Conservation (phyloP, 345 rosid genomes). For the Trapa bicornis region DNA sequence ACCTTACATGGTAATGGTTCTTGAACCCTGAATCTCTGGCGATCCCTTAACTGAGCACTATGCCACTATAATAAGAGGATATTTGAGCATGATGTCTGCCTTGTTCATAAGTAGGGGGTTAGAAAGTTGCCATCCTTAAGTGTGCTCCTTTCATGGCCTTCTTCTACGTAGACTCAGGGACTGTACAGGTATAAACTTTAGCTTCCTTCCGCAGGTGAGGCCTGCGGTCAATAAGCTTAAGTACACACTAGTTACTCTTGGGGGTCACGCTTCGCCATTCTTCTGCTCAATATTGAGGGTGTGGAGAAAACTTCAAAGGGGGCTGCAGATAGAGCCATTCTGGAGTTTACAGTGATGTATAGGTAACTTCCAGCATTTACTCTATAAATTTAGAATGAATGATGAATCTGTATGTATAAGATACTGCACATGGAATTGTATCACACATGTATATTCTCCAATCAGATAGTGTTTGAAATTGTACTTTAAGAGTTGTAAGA, state of each 20-base stretch:
- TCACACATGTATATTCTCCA: background rate
- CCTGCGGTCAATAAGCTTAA: constrained; percentile 68
- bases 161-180: background rate
- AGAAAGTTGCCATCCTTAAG: too few relatives aligned
- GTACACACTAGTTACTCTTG: constrained; percentile 62
- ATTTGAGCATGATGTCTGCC: too few relatives aligned
- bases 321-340: constrained; percentile 39
- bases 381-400: background rate
- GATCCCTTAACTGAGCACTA: too few relatives aligned
- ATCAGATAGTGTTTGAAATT: background rate
- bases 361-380: background rate
- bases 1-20: background rate
- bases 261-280: constrained; percentile 42
- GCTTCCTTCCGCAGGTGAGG: constrained; percentile 43
- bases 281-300: constrained; percentile 7
- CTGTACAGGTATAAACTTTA: background rate
- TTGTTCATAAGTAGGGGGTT: too few relatives aligned
- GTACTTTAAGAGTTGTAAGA: too few relatives aligned
- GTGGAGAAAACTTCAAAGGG: constrained; percentile 12
- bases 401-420: background rate
- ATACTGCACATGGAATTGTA: background rate
- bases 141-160: background rate
- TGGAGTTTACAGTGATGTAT: constrained; percentile 54
- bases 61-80: too few relatives aligned
- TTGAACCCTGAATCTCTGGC: background rate